phyloP scores from a whole-genome alignment of 805 yeast species.

The Jamesozyma hellenica region DNA sequence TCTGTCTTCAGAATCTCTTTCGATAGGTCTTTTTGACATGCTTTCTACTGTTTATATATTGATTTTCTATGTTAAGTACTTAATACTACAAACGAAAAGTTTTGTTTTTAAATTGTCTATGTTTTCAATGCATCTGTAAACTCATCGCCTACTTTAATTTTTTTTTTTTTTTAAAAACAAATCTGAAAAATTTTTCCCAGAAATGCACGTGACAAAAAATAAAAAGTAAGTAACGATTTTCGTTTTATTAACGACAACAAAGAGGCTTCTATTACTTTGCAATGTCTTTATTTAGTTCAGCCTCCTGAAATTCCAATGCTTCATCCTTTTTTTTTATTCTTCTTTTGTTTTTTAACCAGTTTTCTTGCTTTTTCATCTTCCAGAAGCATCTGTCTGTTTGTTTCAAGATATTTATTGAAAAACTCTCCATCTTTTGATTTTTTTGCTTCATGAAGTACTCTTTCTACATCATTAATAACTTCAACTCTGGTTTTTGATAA shows the following conservation, averaged over 20 bases:
- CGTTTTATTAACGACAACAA: no score
- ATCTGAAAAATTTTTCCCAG: no score
- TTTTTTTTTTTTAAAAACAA: no score
- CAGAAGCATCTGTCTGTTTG: conserved; percentile 14
- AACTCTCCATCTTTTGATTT: conserved; percentile 24
- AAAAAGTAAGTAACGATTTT: no score
- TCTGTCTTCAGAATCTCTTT: conserved; percentile 31
- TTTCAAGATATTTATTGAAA: conserved; percentile 11
- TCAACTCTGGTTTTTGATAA: conserved; percentile 58
- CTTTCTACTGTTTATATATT: no score
- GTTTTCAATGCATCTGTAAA: no score
- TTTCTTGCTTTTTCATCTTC: conserved; percentile 18
- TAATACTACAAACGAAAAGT: no score
- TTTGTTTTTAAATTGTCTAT: no score
- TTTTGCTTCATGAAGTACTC: conserved; percentile 22
- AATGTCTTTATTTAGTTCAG: no score
- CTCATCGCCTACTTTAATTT: conserved; percentile 1
- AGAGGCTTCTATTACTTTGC: no score
- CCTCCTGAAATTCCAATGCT: background rate
- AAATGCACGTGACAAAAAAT: no score
- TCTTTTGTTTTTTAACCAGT: conserved; percentile 11
- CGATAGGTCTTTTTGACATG: conserved; percentile 49
- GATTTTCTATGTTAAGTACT: background rate
- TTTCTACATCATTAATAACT: conserved; percentile 27
- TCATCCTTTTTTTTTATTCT: conserved; percentile 6